Conservation (phyloP, 352 stramenopile genomes). For the Phytophthora hybrid region DNA sequence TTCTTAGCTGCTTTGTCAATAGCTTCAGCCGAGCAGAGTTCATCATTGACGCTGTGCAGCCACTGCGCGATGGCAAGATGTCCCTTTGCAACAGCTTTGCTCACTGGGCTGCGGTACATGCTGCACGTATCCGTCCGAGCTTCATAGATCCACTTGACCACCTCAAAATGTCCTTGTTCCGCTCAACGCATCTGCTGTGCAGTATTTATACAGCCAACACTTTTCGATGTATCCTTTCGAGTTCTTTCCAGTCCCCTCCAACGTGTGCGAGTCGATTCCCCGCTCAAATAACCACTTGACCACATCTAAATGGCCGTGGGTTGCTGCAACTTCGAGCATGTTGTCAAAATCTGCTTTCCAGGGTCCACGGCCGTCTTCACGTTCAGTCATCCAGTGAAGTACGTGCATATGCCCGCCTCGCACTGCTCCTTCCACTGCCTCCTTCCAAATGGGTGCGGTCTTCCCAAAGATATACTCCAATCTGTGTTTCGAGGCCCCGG, state of each 20-base stretch:
- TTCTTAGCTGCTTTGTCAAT: not conserved
- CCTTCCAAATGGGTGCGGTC: not conserved
- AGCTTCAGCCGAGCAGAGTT: not conserved
- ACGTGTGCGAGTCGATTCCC: not conserved
- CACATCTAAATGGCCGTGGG: constrained; percentile 15
- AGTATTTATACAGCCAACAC: not conserved
- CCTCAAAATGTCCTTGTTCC: constrained; percentile 3
- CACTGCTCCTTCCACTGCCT: not conserved
- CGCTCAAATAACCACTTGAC: constrained; percentile 8
- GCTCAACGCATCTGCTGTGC: not conserved
- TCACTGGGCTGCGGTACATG: not conserved
- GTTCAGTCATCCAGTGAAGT: constrained; percentile 2
- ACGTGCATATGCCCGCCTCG: constrained; percentile 7
- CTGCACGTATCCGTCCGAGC: not conserved
- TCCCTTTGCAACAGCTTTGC: not conserved
- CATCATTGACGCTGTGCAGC: not conserved
- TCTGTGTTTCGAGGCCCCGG: not conserved
- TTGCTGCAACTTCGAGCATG: not conserved
- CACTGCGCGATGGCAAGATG: not conserved
- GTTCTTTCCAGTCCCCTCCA: not conserved
- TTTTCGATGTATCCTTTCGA: not conserved
- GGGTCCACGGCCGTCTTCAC: constrained; percentile 1
- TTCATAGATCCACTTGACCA: not conserved
- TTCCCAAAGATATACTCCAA: not conserved
- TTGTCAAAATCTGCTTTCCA: constrained; percentile 9